Evolutionary conservation across 129 eudicot species (phyloP).

Genomic region (Chrysanthemum makinoi): DNA sequence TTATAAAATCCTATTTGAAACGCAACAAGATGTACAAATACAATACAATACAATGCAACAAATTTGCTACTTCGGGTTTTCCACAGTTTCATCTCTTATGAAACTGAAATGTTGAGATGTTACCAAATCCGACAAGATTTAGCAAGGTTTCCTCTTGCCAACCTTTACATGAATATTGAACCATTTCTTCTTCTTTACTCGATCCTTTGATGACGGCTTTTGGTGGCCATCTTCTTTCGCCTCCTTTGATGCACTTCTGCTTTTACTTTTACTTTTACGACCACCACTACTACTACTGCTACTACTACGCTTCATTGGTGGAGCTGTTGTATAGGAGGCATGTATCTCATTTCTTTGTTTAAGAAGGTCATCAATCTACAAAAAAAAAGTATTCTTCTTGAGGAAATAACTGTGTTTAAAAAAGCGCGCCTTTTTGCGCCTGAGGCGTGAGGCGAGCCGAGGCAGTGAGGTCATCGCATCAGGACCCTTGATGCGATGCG

Average conservation of each 20-base stretch:
- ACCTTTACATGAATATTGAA: constrained; percentile 78
- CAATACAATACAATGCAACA: constrained; percentile 21
- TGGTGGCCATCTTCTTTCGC: constrained; percentile 55
- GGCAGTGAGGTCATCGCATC: no score
- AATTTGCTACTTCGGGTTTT: constrained; percentile 5
- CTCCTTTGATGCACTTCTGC: constrained; percentile 49
- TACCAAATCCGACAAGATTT: constrained; percentile 26
- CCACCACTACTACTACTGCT: constrained; percentile 53
- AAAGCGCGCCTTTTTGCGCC: no score
- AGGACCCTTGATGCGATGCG: no score
- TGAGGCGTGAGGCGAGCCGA: no score
- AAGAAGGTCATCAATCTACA: constrained; percentile 89
- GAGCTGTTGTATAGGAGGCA: constrained; percentile 65
- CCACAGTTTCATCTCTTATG: no score
- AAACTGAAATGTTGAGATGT: neutral
- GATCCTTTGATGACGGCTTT: constrained; percentile 49
- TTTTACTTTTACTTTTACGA: constrained; percentile 58
- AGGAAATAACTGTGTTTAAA: no score
- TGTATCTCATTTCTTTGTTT: constrained; percentile 82
- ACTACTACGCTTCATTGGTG: constrained; percentile 52
- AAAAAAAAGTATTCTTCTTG: no score
- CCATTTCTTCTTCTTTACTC: constrained; percentile 87
- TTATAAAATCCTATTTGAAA: constrained; percentile 19
- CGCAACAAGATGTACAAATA: constrained; percentile 23
- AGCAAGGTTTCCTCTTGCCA: constrained; percentile 82